These are phyloP conservation scores for Phylloporus sp. DNA, from an alignment of 768 basidiomycete species.

Conservation along the genomic window DNA sequence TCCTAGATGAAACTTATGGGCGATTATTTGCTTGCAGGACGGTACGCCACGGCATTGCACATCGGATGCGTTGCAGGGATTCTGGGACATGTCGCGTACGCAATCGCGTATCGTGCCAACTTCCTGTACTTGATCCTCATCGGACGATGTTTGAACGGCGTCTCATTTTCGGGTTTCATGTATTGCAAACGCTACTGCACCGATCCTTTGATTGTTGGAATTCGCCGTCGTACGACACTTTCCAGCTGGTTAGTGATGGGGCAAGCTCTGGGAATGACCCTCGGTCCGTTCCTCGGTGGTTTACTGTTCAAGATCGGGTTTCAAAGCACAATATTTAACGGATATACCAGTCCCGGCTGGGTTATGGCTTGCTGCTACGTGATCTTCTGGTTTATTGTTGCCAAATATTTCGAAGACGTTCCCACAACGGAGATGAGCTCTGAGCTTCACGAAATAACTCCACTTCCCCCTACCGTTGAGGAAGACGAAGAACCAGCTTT, in stretches of 20 bases:
- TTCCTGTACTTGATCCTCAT: conserved; percentile 69
- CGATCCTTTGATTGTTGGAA: conserved; percentile 61
- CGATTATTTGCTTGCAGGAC: conserved; percentile 36
- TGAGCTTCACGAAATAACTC: conserved; percentile 10
- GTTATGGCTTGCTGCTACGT: conserved; percentile 54
- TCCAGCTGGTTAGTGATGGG: conserved; percentile 62
- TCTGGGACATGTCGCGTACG: conserved; percentile 58
- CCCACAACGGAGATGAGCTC: conserved; percentile 15
- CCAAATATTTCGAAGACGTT: conserved; percentile 41
- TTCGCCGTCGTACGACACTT: conserved; percentile 58
- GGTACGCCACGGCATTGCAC: conserved; percentile 51
- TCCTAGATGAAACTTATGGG: background rate
- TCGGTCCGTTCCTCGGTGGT: conserved; percentile 63
- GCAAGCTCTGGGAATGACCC: conserved; percentile 57
- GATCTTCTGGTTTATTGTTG: conserved; percentile 44
- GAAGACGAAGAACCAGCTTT: conserved; percentile 2
- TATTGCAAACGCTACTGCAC: conserved; percentile 66
- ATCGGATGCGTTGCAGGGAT: conserved; percentile 51
- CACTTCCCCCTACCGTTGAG: background rate
- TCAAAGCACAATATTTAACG: conserved; percentile 55
- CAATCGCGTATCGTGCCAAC: conserved; percentile 53
- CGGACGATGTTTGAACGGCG: conserved; percentile 60
- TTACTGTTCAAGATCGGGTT: conserved; percentile 60
- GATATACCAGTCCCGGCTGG: conserved; percentile 66
- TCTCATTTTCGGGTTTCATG: conserved; percentile 63